A percentile compares a stretch with the other conserved stretches of the same genome.
These are phyloP conservation scores for Pythium coloratum DNA, from an alignment of 352 stramenopile genomes.

Conservation along the genomic window DNA sequence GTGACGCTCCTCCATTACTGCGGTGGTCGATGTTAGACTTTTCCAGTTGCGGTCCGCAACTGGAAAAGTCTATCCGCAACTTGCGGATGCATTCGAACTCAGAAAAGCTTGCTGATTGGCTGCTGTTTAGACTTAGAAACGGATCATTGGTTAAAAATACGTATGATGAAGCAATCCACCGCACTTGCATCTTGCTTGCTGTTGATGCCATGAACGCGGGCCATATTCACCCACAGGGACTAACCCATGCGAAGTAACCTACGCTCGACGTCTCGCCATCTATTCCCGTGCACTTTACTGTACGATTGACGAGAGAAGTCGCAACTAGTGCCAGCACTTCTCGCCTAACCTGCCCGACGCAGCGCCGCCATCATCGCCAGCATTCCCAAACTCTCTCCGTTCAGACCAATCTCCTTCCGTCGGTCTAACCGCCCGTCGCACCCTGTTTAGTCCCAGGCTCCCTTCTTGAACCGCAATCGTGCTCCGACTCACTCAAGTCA, in stretches of 20 bases:
- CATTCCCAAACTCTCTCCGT: not conserved
- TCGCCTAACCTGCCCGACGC: not conserved
- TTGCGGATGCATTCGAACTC: not conserved
- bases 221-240: not conserved
- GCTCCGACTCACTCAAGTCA: constrained; percentile 1
- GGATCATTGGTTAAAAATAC: constrained; percentile 10
- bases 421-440: not conserved
- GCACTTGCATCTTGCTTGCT: not conserved
- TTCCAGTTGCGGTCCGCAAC: no score
- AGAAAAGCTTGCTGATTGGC: not conserved
- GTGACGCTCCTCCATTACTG: not conserved
- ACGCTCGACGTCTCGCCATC: not conserved
- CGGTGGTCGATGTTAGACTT: not conserved
- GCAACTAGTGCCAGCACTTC: no score
- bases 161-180: constrained; percentile 4
- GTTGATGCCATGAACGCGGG: not conserved
- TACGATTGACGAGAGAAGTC: no score
- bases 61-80: no score
- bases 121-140: not conserved
- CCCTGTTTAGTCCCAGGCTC: not conserved
- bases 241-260: not conserved
- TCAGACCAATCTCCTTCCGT: not conserved
- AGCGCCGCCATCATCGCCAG: no score
- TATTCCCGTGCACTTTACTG: no score
- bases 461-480: not conserved